Evolutionary conservation across 805 yeast species (phyloP).

Genomic region (Allodekkera sacchari): DNA sequence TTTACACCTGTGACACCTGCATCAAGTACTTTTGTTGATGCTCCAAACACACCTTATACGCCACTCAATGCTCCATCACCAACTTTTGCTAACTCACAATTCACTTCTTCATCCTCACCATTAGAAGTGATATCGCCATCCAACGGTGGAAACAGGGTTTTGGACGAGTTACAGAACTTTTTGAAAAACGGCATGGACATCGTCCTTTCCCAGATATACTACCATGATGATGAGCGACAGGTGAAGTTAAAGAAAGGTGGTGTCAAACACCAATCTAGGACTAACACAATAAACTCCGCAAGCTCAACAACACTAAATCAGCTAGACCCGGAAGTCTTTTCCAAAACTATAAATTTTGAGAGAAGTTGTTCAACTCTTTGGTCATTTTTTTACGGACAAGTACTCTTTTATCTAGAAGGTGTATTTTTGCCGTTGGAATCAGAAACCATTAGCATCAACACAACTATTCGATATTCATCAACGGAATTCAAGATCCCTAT

Average conservation of each 20-base stretch:
- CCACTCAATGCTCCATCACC: constrained; percentile 19
- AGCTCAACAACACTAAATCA: not conserved
- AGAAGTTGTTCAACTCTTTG: constrained; percentile 40
- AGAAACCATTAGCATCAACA: constrained; percentile 17
- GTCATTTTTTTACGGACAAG: constrained; percentile 47
- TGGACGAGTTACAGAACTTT: constrained; percentile 38
- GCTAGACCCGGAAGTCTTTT: constrained; percentile 12
- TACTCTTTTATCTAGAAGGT: constrained; percentile 52
- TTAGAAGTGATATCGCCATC: constrained; percentile 7
- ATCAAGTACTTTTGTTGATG: no score
- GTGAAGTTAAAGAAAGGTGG: constrained; percentile 29
- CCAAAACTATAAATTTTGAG: constrained; percentile 15
- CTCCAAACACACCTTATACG: constrained; percentile 5
- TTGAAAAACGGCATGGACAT: constrained; percentile 32
- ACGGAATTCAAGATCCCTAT: constrained; percentile 20
- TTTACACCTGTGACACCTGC: constrained; percentile 6
- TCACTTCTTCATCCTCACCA: constrained; percentile 14
- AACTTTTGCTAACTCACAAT: constrained; percentile 9
- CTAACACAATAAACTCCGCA: constrained; percentile 8
- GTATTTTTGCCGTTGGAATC: constrained; percentile 51
- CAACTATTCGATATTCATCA: not conserved
- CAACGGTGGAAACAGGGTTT: constrained; percentile 26
- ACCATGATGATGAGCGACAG: constrained; percentile 20
- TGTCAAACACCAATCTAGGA: not conserved
- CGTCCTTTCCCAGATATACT: constrained; percentile 15